Base-by-base conservation (phyloP, 78 protist species). In the Cavenderia fasciculata region DNA sequence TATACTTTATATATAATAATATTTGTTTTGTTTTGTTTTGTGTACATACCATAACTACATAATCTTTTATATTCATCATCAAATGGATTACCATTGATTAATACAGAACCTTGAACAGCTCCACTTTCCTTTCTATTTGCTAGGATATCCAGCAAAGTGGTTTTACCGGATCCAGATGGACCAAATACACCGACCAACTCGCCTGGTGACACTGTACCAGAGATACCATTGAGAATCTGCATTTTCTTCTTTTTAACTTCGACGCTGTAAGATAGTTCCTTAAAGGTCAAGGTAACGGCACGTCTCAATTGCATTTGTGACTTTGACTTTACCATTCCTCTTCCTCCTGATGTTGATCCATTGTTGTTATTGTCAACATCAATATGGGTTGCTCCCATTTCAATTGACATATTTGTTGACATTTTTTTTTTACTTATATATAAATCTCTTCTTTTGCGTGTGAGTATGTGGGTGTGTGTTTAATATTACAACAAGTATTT, bases 81-180 rank as follows among this genome's bases (percentile, higher is more conserved):
- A 61, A 76, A 59, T 14, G 65, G 72, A 8, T 40, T 25, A 33
- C 86, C 86, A 76, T 76, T 76, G 36, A 76, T 76, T 25, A 76
- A 62, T 7, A 76, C 47, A 23, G 86, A n/a, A 11, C 86, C 86
- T 29, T 56, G 27, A 21, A 76, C 62, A 29, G 59, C 74, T 6
- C 86, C 86, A 47, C 52, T 61, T 23, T 76, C 86, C 14, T 76
- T 76, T 43, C 86, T 36, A 47, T 76, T 76, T 14, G 92, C 92
- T 12, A 88, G 25, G 31, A 78, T 78, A 65, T 88, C 78, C 33
- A 88, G 38, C n/a, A 88, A 66, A 18, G 94, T 88, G 23, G 94
- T 79, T 33, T 88, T 88, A n/a, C 94, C 94, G 18, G 70, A 44
- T 25, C 94, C 94, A 43, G 84, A 68, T 40, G 94, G 94, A 2